These are phyloP conservation scores for Venturia pyrina DNA, from an alignment of 2,329 filamentous ascomycete species.

Conservation along the genomic window DNA sequence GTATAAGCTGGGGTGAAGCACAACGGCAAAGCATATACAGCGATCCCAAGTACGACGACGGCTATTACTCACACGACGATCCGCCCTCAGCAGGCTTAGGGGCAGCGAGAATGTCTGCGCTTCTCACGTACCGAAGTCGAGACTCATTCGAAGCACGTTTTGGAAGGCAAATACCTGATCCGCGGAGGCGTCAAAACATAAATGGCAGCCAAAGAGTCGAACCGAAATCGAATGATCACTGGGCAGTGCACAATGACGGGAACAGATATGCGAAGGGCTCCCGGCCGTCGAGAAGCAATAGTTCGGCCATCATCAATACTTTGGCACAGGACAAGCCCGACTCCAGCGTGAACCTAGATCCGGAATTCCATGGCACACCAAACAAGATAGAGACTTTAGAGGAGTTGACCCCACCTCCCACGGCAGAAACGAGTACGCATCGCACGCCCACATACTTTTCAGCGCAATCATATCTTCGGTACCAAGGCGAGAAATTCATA, in stretches of 20 bases:
- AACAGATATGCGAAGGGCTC: slow-evolving; percentile 38
- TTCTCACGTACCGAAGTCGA: slow-evolving; percentile 90
- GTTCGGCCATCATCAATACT: slow-evolving; percentile 14
- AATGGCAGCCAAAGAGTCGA: slow-evolving; percentile 49
- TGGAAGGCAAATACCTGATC: slow-evolving; percentile 82
- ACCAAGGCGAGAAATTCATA: slow-evolving; percentile 94
- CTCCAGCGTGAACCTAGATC: slow-evolving; percentile 25
- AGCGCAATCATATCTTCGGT: slow-evolving; percentile 91
- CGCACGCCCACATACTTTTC: slow-evolving; percentile 74
- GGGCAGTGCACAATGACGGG: slow-evolving; percentile 43
- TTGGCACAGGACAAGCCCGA: background rate
- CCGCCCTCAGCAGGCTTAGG: slow-evolving; percentile 80
- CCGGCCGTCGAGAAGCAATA: slow-evolving; percentile 29
- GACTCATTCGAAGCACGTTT: slow-evolving; percentile 96
- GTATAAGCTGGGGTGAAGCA: slow-evolving; percentile 83
- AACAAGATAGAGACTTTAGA: slow-evolving; percentile 17
- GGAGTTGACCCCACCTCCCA: slow-evolving; percentile 16
- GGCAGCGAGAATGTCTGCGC: slow-evolving; percentile 90
- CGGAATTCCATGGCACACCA: slow-evolving; percentile 37
- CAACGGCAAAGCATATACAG: slow-evolving; percentile 92
- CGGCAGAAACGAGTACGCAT: slow-evolving; percentile 26
- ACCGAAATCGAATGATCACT: slow-evolving; percentile 34
- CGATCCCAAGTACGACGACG: slow-evolving; percentile 96
- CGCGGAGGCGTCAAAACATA: slow-evolving; percentile 73
- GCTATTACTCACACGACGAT: slow-evolving; percentile 55